phyloP scores from a whole-genome alignment of 2,329 filamentous ascomycete species.

The Phyllosticta citribraziliensis region DNA sequence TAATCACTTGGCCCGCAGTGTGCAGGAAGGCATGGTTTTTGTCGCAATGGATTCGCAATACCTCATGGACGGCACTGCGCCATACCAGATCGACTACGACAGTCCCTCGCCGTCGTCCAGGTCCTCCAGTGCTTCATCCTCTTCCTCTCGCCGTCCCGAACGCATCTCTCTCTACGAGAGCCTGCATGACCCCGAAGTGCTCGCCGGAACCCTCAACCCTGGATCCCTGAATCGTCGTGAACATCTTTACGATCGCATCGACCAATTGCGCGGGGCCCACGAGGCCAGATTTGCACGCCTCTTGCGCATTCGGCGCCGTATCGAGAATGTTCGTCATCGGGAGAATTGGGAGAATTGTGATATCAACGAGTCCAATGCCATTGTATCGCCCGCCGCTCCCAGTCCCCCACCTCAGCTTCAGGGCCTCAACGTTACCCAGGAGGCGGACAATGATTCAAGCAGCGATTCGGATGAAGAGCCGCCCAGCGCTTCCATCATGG shows the following conservation, averaged over 20 bases:
- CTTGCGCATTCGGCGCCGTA: constrained; percentile 7
- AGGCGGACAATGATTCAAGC: constrained; percentile 16
- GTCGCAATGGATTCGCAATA: constrained; percentile 78
- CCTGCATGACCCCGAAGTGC: constrained; percentile 23
- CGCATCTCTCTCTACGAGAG: constrained; percentile 25
- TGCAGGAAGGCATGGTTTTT: constrained; percentile 88
- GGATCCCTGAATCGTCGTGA: constrained; percentile 15
- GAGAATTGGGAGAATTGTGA: constrained; percentile 8
- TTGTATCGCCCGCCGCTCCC: constrained; percentile 5
- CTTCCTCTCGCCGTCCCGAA: constrained; percentile 21
- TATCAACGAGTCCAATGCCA: not conserved
- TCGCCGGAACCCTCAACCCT: constrained; percentile 13
- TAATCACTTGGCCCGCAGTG: constrained; percentile 41
- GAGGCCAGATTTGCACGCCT: constrained; percentile 7
- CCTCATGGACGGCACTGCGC: constrained; percentile 59
- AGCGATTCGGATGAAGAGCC: constrained; percentile 23
- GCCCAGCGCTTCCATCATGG: constrained; percentile 29
- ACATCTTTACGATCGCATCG: constrained; percentile 1
- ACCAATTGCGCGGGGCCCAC: not conserved
- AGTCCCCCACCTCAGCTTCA: constrained; percentile 4
- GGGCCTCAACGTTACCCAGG: constrained; percentile 31
- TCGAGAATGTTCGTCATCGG: constrained; percentile 1
- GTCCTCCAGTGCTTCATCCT: constrained; percentile 17
- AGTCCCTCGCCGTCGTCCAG: constrained; percentile 15
- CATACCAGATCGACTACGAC: constrained; percentile 60